Base-by-base conservation (phyloP, 352 stramenopile genomes). In the Globisporangium nodosum region DNA sequence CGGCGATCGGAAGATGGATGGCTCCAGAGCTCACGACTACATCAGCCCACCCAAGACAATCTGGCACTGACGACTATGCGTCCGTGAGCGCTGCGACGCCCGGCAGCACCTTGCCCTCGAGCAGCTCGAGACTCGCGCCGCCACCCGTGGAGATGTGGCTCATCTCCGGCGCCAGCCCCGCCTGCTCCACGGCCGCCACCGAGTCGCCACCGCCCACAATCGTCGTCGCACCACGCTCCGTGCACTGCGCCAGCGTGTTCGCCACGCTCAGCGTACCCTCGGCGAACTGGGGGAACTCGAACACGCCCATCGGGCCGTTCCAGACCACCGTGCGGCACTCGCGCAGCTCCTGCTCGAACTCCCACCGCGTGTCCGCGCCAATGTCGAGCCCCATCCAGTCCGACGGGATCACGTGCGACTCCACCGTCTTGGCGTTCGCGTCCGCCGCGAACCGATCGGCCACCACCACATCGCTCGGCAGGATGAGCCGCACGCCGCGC, bases 91-190 rank as follows among this genome's bases (percentile, higher is more conserved):
- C 96, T 49, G 95, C 94, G 48, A 99, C 97, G 61, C 97, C 97
- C 8, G 97, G 97, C 13, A 99, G 87, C 33, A 90, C 84, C 76
- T 99, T 98, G 57, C 97, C 97, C 68, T 99, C 97, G 24, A 99
- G 76, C 50, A 99, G 85, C 80, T 99, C 97, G 57, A 99, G 81
- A 45, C 91, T 98, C 33, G 98, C 98, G 75, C 98, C 98, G 57
- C 98, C 98, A 61, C 98, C 98, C 11, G 98, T 99, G 15, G 85
- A 97, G 66, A 99, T 98, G 70, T 99, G 96, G 69, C 88, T 98
- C 74, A 99, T 97, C 55, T 96, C 90, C 48, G 88, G 73, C 21
- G 82, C 93, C 39, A 98, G 76, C 5, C 89, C 90, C 37, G 87
- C 86, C 53, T 98, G 79, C 64, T 99, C 96, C 3, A 98, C 87